Evolutionary conservation across 1,284 basidiomycete genomes (phyloP).

Genomic region (Porodaedalea pini): DNA sequence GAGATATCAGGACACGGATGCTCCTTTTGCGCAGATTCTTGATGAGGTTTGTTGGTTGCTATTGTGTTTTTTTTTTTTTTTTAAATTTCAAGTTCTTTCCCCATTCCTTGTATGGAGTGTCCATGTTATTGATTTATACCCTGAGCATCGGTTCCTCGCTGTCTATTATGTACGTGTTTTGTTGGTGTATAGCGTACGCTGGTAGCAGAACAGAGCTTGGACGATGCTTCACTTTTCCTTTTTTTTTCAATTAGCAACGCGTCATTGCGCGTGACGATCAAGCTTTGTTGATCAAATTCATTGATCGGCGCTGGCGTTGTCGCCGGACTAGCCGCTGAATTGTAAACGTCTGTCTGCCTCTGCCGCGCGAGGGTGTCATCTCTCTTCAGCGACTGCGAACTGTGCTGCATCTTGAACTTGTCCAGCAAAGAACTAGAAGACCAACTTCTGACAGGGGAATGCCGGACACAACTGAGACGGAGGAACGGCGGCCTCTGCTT

Average conservation of each 20-base stretch:
- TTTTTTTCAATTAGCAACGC: too few relatives aligned
- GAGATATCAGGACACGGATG: background rate
- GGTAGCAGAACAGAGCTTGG: too few relatives aligned
- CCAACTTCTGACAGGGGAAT: background rate
- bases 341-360: too few relatives aligned
- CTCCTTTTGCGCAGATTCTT: background rate
- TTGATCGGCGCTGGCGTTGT: too few relatives aligned
- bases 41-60: background rate
- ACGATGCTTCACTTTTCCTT: too few relatives aligned
- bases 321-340: too few relatives aligned
- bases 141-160: background rate
- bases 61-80: too few relatives aligned
- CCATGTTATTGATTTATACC: background rate
- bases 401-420: background rate
- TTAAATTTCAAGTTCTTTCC: too few relatives aligned
- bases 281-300: too few relatives aligned
- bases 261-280: too few relatives aligned
- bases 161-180: background rate
- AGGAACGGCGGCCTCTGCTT: slow-evolving; percentile 57
- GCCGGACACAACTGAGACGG: slow-evolving; percentile 28
- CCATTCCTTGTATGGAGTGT: background rate
- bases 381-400: too few relatives aligned
- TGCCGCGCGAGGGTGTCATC: too few relatives aligned
- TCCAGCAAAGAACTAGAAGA: background rate
- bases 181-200: background rate